phyloP scores from a whole-genome alignment of 345 rosid species.

The Atalantia buxifolia region DNA sequence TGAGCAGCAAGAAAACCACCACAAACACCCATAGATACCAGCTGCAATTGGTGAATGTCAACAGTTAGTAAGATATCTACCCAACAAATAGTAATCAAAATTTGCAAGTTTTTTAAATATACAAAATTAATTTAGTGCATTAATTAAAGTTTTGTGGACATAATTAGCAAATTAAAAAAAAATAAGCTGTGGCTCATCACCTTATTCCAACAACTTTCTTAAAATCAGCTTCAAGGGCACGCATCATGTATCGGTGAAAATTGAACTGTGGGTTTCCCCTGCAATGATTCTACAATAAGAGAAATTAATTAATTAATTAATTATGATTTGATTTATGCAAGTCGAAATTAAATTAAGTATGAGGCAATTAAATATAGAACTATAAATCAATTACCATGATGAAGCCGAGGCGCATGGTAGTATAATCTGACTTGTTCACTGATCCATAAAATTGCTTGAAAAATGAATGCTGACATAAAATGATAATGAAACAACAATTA shows the following conservation, averaged over 20 bases:
- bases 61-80: not conserved
- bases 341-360: no score
- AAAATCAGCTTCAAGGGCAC: slow-evolving; percentile 92
- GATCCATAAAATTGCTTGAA: slow-evolving; percentile 83
- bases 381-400: slow-evolving; percentile 47
- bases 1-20: slow-evolving; percentile 69
- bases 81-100: not conserved
- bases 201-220: slow-evolving; percentile 93
- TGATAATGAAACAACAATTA: not conserved
- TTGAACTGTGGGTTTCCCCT: slow-evolving; percentile 66
- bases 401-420: slow-evolving; percentile 75
- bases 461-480: slow-evolving; percentile 60
- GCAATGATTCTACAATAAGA: slow-evolving; percentile 63
- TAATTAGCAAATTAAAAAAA: not conserved
- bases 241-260: slow-evolving; percentile 79
- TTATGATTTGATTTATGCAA: no score
- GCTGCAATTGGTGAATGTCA: slow-evolving; percentile 36
- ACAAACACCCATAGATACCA: slow-evolving; percentile 95
- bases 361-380: no score
- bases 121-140: not conserved
- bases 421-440: slow-evolving; percentile 72
- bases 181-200: slow-evolving; percentile 15
- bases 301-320: no score
- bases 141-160: not conserved
- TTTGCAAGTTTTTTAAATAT: not conserved